Conservation (phyloP, 495 filamentous ascomycete species). For the Aspergillus egyptiacus region DNA sequence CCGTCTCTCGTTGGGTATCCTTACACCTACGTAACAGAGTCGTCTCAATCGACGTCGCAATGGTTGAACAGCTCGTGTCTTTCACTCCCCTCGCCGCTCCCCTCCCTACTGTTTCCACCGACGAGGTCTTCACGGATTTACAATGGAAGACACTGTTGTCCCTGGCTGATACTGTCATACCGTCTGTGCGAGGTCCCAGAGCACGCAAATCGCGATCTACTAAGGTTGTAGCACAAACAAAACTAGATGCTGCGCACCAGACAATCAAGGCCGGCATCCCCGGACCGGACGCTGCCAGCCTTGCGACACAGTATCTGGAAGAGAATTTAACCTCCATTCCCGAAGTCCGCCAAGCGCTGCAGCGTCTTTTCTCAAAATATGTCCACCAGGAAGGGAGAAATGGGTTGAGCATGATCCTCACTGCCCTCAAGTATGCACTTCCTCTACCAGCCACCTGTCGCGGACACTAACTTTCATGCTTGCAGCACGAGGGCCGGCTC, state of each 20-base stretch:
- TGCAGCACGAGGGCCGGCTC: conserved; percentile 63
- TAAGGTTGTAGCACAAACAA: conserved; percentile 32
- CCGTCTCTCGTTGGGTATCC: conserved; percentile 4
- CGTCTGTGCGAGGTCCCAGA: conserved; percentile 38
- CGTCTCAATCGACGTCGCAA: conserved; percentile 8
- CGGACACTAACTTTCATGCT: conserved; percentile 5
- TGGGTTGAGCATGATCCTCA: conserved; percentile 47
- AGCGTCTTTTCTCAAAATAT: conserved; percentile 38
- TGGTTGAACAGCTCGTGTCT: conserved; percentile 22
- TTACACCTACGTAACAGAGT: background rate
- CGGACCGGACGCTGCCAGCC: conserved; percentile 23
- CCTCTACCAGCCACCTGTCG: background rate
- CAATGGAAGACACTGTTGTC: conserved; percentile 55
- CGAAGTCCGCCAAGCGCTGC: conserved; percentile 38
- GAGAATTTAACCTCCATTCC: conserved; percentile 46
- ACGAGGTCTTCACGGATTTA: conserved; percentile 37
- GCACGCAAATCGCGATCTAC: conserved; percentile 20
- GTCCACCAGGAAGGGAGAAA: conserved; percentile 44
- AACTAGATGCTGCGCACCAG: conserved; percentile 30
- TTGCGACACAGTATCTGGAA: conserved; percentile 40
- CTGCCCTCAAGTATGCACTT: conserved; percentile 46
- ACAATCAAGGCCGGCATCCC: conserved; percentile 26
- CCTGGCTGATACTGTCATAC: conserved; percentile 50
- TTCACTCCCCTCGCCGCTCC: conserved; percentile 41
- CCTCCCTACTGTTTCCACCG: conserved; percentile 33